phyloP scores from a whole-genome alignment of 2,329 filamentous ascomycete genomes.

The Venturia nashicola region DNA sequence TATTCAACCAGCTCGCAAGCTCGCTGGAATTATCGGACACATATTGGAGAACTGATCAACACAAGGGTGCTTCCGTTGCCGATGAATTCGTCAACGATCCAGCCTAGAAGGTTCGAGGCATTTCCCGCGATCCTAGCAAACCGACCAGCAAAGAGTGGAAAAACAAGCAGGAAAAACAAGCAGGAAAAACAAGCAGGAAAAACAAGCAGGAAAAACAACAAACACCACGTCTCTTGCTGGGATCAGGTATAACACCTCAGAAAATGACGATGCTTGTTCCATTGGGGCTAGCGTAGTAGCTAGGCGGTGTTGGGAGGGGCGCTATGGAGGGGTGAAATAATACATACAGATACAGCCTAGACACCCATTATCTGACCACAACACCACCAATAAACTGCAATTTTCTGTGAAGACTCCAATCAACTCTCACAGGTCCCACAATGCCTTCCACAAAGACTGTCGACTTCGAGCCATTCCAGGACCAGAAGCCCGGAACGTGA shows the following conservation, averaged over 20 bases:
- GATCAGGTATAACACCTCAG: too few relatives aligned
- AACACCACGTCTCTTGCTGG: neutral
- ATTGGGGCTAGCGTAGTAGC: too few relatives aligned
- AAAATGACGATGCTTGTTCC: too few relatives aligned
- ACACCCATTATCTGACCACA: too few relatives aligned
- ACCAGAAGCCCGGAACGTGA: conserved; percentile 99
- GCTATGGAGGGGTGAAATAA: too few relatives aligned
- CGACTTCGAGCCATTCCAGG: conserved; percentile 71
- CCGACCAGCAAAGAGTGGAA: conserved; percentile 15
- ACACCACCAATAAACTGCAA: too few relatives aligned
- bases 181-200: neutral
- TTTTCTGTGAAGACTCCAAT: neutral
- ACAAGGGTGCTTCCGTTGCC: conserved; percentile 19
- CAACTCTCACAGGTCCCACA: neutral
- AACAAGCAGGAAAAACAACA: neutral
- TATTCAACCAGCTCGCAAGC: too few relatives aligned
- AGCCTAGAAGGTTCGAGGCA: conserved; percentile 20
- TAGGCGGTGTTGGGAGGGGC: too few relatives aligned
- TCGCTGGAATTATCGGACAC: neutral
- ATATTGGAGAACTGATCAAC: neutral
- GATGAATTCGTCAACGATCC: conserved; percentile 17
- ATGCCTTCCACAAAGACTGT: conserved; percentile 63
- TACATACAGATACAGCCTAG: neutral
- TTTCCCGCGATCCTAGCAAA: conserved; percentile 20
- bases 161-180: too few relatives aligned